phyloP scores from a whole-genome alignment of 116 monocot species.

The Trichopus zeylanicus region DNA sequence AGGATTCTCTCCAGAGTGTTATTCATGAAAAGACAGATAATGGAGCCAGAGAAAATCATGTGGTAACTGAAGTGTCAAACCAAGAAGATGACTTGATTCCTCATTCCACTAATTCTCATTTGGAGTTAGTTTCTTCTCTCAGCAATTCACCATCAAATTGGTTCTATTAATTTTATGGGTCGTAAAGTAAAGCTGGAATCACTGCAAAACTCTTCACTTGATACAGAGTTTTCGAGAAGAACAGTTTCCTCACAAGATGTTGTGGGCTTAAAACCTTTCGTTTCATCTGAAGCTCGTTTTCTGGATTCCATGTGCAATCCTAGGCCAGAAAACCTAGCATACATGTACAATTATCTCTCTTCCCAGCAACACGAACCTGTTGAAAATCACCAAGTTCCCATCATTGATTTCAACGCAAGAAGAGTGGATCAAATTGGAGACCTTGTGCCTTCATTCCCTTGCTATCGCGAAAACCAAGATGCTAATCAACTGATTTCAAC shows the following conservation, averaged over 20 bases:
- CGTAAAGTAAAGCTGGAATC: slow-evolving; percentile 4
- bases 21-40: slow-evolving; percentile 5
- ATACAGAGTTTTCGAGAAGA: slow-evolving; percentile 6
- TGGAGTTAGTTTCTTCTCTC: slow-evolving; percentile 26
- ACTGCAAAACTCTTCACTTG: slow-evolving; percentile 2
- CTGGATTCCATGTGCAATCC: slow-evolving; percentile 7
- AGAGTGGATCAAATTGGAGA: slow-evolving; percentile 13
- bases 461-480: too few species aligned
- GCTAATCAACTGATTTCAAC: too few species aligned
- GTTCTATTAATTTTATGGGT: slow-evolving; percentile 3
- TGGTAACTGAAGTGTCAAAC: neutral
- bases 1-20: neutral
- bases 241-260: neutral
- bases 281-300: neutral
- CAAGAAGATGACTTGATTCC: neutral
- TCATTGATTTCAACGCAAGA: slow-evolving; percentile 25
- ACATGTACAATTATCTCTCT: slow-evolving; percentile 16
- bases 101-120: slow-evolving; percentile 1
- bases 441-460: slow-evolving; percentile 17
- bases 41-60: slow-evolving; percentile 4
- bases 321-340: slow-evolving; percentile 10
- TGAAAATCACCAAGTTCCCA: slow-evolving; percentile 7
- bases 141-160: slow-evolving; percentile 18
- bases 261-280: slow-evolving; percentile 5
- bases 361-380: slow-evolving; percentile 11